phyloP scores from a whole-genome alignment of 2,329 filamentous ascomycete species.

The Colletotrichum eleusines region DNA sequence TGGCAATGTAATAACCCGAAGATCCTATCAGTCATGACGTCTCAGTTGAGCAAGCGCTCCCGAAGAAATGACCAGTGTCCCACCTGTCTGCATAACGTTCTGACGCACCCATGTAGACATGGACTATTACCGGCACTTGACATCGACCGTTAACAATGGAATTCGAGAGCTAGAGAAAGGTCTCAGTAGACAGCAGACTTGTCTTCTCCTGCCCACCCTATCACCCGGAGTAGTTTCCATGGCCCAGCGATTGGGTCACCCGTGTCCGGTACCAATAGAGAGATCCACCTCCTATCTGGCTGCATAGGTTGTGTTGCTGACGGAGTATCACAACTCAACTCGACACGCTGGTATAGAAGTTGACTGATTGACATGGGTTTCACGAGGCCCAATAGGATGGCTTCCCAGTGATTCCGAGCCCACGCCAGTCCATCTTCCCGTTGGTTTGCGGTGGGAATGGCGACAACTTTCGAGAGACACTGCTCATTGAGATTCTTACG shows the following conservation, averaged over 20 bases:
- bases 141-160: background rate
- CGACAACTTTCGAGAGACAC: background rate
- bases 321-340: background rate
- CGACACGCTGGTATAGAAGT: background rate
- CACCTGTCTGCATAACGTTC: background rate
- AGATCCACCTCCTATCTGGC: background rate
- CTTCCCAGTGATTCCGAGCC: background rate
- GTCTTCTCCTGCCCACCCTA: background rate
- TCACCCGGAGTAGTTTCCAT: no score
- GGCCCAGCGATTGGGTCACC: background rate
- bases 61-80: background rate
- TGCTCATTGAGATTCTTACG: background rate
- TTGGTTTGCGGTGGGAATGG: background rate
- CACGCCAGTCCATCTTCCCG: background rate
- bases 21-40: background rate
- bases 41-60: background rate
- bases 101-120: background rate
- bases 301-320: background rate
- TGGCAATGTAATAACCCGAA: background rate
- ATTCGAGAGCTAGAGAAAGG: accelerated
- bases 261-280: background rate
- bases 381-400: background rate
- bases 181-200: background rate
- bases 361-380: background rate
- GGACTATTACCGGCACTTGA: no score